Evolutionary conservation across 148 eudicot genomes (phyloP).

Genomic region (Nyssa sinensis): DNA sequence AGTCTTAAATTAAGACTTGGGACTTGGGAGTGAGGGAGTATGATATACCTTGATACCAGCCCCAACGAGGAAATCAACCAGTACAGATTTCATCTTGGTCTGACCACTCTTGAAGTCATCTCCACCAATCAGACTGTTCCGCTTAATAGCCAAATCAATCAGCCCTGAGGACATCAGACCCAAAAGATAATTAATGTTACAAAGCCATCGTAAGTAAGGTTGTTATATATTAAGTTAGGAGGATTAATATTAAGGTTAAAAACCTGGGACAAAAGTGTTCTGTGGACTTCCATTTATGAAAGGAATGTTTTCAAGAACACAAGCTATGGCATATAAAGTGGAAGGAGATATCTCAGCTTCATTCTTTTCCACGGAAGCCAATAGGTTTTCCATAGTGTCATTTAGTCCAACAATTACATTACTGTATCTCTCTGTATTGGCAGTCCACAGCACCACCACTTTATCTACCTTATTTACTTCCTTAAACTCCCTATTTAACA

Average conservation of each 20-base stretch:
- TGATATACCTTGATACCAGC: conserved; percentile 89
- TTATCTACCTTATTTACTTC: conserved; percentile 88
- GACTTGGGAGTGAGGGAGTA: too few relatives aligned
- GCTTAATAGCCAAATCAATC: conserved; percentile 81
- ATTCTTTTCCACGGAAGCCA: conserved; percentile 74
- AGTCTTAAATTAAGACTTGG: too few relatives aligned
- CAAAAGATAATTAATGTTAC: neutral
- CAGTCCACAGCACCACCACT: conserved; percentile 97
- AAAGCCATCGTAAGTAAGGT: neutral
- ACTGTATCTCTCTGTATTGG: conserved; percentile 96
- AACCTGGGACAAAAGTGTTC: conserved; percentile 96
- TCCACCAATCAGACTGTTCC: conserved; percentile 90
- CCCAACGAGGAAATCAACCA: conserved; percentile 98
- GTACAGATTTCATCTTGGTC: conserved; percentile 97
- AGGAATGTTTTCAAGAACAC: conserved; percentile 81
- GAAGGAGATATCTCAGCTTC: conserved; percentile 97
- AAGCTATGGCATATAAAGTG: conserved; percentile 81
- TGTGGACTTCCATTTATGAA: conserved; percentile 99
- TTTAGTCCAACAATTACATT: conserved; percentile 83
- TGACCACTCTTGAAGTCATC: conserved; percentile 99
- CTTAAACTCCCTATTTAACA: conserved; percentile 73
- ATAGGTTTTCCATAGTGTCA: conserved; percentile 74
- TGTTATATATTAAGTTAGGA: neutral
- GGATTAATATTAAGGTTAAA: neutral
- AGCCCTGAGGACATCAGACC: conserved; percentile 37